Evolutionary conservation across 2,329 filamentous ascomycete genomes (phyloP), one percentile per base, ranked within the genome.

Genomic region (Aureobasidium leucospermi): DNA sequence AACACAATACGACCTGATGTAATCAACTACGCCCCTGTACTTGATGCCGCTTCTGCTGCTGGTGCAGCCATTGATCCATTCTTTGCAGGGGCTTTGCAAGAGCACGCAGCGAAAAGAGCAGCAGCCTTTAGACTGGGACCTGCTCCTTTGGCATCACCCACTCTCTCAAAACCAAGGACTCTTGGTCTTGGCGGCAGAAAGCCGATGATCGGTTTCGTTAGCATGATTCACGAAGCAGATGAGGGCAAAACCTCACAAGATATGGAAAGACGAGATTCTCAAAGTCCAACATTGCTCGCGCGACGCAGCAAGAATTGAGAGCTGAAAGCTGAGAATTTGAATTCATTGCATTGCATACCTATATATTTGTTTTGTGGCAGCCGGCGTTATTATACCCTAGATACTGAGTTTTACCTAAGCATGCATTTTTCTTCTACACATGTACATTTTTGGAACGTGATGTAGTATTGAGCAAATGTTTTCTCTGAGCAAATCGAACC

Each of bases 1-100:
- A 58, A 58, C 15, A 48, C 43, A 3, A 6, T 58, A 19, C 55
- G 55, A 31, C 55, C 55, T 3, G 55, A 47, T 19, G 15, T 48
- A n/a, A 58, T 58, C 34, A 41, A 58, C 19, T 58, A 58, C 23
- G 55, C 55, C 15, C 55, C 55, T 16, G 55, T 58, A 16, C 32
- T 58, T 6, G 19, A 58, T 41, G 55, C 55, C 4, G 55, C 55
- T 32, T 58, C 55, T 1, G 55, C 43, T 31, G 55, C 55, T 8
- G 55, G 55, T 15, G 55, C 55, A 15, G 32, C 29, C 9, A 36
- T 58, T 3, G 55, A 58, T 41, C 55, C 55, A 23, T 58, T 58
- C 55, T 58, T 58, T 32, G 55, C 43, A 11, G 36, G 15, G 8
- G 55, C 55, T 23, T 32, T 58, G 15, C 19, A 58, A 32, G 43